Evolutionary conservation across 257 asterid genomes (phyloP).

Genomic region (Plantago elongata): DNA sequence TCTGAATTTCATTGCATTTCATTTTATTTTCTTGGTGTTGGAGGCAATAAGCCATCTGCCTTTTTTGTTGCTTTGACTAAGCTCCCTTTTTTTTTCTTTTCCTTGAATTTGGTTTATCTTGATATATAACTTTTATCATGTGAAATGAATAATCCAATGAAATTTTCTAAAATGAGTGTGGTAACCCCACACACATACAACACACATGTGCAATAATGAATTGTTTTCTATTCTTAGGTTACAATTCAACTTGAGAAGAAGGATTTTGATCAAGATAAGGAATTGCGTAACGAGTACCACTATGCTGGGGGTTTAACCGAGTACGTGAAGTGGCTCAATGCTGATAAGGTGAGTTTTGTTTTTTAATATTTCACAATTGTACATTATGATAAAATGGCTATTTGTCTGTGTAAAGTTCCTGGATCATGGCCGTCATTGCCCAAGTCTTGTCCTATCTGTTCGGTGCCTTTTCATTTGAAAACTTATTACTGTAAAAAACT

Average conservation of each 20-base stretch:
- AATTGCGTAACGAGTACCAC: slow-evolving; percentile 52
- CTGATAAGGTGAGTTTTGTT: slow-evolving; percentile 68
- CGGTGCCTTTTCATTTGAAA: not conserved
- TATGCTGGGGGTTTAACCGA: slow-evolving; percentile 94
- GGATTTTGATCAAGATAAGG: slow-evolving; percentile 58
- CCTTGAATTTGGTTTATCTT: no score
- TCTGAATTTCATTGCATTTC: slow-evolving; percentile 9
- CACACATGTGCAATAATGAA: slow-evolving; percentile 2
- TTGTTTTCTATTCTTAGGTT: slow-evolving; percentile 37
- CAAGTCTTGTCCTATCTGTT: not conserved
- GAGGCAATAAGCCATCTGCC: no score
- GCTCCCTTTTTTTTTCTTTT: not conserved
- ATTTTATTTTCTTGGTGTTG: not conserved
- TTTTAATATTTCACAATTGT: not conserved
- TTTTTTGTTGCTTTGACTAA: slow-evolving; percentile 8
- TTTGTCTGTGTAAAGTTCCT: slow-evolving; percentile 13
- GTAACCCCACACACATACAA: no score
- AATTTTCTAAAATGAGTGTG: no score
- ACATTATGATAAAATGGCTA: not conserved
- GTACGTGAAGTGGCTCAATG: slow-evolving; percentile 88
- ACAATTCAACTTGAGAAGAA: slow-evolving; percentile 63
- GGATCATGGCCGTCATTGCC: not conserved
- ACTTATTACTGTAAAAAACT: not conserved
- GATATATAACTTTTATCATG: no score
- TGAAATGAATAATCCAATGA: no score